Evolutionary conservation across 2,329 filamentous ascomycete genomes (phyloP).

Genomic region (Westerdykella sp.): DNA sequence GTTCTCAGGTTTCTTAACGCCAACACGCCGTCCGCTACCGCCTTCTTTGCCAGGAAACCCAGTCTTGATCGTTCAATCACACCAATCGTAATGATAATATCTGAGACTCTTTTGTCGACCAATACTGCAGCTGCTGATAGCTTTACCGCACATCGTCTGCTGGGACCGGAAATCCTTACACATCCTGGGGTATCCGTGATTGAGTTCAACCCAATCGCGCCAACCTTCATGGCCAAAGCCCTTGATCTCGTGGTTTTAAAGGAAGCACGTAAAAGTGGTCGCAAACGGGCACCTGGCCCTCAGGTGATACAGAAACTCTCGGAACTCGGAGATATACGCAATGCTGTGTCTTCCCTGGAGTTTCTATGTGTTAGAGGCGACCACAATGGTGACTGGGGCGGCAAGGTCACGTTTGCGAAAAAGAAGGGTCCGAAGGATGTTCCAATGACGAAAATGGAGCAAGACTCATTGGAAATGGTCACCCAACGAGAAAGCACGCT

Average conservation of each 20-base stretch:
- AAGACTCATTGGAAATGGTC: conserved; percentile 71
- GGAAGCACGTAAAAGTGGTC: conserved; percentile 71
- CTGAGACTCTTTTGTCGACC: conserved; percentile 81
- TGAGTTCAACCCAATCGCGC: conserved; percentile 89
- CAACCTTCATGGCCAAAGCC: conserved; percentile 78
- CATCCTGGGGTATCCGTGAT: conserved; percentile 75
- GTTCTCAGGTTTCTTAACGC: conserved; percentile 69
- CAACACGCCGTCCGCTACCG: conserved; percentile 53
- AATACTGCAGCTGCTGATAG: conserved; percentile 81
- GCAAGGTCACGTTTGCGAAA: conserved; percentile 60
- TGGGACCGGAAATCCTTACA: conserved; percentile 78
- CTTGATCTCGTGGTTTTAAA: conserved; percentile 77
- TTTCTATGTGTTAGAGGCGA: conserved; percentile 85
- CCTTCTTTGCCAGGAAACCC: conserved; percentile 33
- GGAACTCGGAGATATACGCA: conserved; percentile 86
- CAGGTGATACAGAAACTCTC: conserved; percentile 71
- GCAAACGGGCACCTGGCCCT: conserved; percentile 69
- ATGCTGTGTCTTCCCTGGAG: conserved; percentile 84
- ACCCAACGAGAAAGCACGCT: conserved; percentile 83
- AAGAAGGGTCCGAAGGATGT: conserved; percentile 51
- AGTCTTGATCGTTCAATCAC: conserved; percentile 19
- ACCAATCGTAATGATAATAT: conserved; percentile 83
- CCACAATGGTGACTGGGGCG: conserved; percentile 73
- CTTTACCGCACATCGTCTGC: conserved; percentile 82
- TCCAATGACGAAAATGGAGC: conserved; percentile 68